Base-by-base conservation (phyloP, 768 basidiomycete species). In the Paxillus involutus region DNA sequence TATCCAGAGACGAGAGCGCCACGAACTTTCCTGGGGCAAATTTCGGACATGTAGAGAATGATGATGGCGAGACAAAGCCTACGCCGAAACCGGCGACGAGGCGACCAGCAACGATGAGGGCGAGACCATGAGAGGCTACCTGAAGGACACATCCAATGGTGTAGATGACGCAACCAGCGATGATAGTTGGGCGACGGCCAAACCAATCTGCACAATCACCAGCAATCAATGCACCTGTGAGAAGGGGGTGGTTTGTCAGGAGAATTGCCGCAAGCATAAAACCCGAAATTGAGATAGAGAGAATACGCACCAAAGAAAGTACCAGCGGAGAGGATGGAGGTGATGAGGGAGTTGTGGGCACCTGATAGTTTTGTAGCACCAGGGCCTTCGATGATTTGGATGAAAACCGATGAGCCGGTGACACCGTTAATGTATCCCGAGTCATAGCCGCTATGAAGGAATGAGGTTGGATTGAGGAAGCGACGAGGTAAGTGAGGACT, bases 71-170 rank as follows among this genome's bases (percentile, higher is more conserved):
- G 40, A 91, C 82, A 67, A 91, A 77, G 58, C 91, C 84, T 64
- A 94, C 89, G 69, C 90, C 90, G 53, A 89, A 64, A 66, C 91
- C 91, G 41, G 90, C 91, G 54, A 90, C 74, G 51, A 90, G 77
- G 75, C 90, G 89, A 57, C 90, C 91, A 47, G 80, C 71, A 55
- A 85, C 78, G 70, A 90, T 89, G 49, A 83, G 74, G 14, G 79
- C 73, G 36, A 88, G 67, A 32, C 67, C 71, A 1, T 70, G 73
- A 0, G 82, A 69, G 32, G 81, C 86, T 26, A 77, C 80, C 64
- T 90, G 88, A 72, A 91, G 76, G 32, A 81, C 75, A 45, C 86
- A 77, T 71, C 91, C 90, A 50, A 83, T 52, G 43, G 63, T 70
- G 77, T 89, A 92, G 66, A 84, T 68, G 30, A 75, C 0, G 51